A percentile compares a stretch with the other conserved stretches of the same genome.
phyloP scores from a whole-genome alignment of 192 early-diverging fungal species.

The Martensiomyces pterosporus region DNA sequence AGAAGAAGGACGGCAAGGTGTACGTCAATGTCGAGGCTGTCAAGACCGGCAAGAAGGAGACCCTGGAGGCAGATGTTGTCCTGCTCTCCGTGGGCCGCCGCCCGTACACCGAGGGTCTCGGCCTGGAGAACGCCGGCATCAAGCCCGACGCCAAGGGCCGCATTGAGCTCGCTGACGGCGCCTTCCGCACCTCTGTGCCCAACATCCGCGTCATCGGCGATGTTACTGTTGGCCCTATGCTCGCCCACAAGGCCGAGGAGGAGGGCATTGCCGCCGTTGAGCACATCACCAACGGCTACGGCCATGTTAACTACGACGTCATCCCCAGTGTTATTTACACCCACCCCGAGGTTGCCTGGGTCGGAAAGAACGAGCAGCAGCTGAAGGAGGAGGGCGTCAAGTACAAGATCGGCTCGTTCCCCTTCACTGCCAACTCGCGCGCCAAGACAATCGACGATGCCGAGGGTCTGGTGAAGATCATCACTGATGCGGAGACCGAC shows the following conservation, averaged over 20 bases:
- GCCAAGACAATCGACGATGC: conserved; percentile 95
- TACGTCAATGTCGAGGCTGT: conserved; percentile 88
- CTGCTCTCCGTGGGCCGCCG: conserved; percentile 93
- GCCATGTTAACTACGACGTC: conserved; percentile 98
- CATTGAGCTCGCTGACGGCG: conserved; percentile 73
- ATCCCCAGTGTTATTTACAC: conserved; percentile 99
- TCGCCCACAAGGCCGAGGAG: conserved; percentile 99
- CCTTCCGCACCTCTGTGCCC: conserved; percentile 74
- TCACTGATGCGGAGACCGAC: conserved; percentile 93
- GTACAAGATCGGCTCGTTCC: conserved; percentile 90
- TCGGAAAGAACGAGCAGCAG: conserved; percentile 93
- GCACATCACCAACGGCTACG: conserved; percentile 85
- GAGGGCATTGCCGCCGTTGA: conserved; percentile 98
- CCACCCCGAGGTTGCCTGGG: conserved; percentile 98
- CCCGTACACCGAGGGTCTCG: conserved; percentile 89
- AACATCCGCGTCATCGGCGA: conserved; percentile 96
- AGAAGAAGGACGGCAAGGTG: conserved; percentile 81
- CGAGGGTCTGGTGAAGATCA: conserved; percentile 94
- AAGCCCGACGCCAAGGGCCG: conserved; percentile 84
- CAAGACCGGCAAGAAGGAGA: conserved; percentile 73
- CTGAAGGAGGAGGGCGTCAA: conserved; percentile 81
- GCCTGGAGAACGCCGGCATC: conserved; percentile 88
- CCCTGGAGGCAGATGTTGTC: conserved; percentile 85
- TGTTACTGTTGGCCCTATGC: conserved; percentile 94
- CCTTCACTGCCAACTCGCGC: conserved; percentile 94